Base-by-base conservation (phyloP, 164 flowering plant species). In the Stephania japonica region DNA sequence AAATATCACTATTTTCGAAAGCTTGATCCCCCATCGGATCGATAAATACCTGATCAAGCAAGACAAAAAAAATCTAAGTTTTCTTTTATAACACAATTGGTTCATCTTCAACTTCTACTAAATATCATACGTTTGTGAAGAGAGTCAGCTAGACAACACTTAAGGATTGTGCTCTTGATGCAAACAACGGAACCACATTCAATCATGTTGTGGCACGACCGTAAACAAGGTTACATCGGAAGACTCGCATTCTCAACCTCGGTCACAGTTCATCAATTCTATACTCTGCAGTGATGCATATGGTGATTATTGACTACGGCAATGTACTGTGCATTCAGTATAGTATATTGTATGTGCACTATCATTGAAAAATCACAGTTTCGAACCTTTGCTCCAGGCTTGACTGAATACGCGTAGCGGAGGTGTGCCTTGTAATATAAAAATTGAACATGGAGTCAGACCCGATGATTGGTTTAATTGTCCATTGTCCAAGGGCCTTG, bases 211-310 rank as follows among this genome's bases (percentile, higher is more conserved):
- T 80, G 32, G 89, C 85, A 42, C 80, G 90, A 7, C 87, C 81
- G 74, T 87, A 87, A 61, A 88, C 87, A 69, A 85, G 80, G 78
- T 87, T 86, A 87, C 98, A 93, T 8, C 98, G 82, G 63, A 91
- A 84, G 18, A 89, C 96, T 85, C 94, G 82, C 92, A 90, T 93
- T 25, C 94, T 86, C 70, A 93, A 79, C 83, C 84, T 85, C 67
- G 87, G 92, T 21, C 85, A 82, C 38, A 92, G 61, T 38, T 89
- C 85, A 72, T 88, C 90, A 5, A 83, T 72, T 56, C 75, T 87
- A 62, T 80, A 32, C 79, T 78, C 97, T 92, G 87, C 73, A 16
- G 44, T n/a, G 65, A 65, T 12, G 16, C 11, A 11, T 1, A 16
- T 4, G 12, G 8, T 53, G 42, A 21, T 73, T 3, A 19, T 56